Base-by-base conservation (phyloP, 1,284 basidiomycete genomes). In the Melampsora americana region DNA sequence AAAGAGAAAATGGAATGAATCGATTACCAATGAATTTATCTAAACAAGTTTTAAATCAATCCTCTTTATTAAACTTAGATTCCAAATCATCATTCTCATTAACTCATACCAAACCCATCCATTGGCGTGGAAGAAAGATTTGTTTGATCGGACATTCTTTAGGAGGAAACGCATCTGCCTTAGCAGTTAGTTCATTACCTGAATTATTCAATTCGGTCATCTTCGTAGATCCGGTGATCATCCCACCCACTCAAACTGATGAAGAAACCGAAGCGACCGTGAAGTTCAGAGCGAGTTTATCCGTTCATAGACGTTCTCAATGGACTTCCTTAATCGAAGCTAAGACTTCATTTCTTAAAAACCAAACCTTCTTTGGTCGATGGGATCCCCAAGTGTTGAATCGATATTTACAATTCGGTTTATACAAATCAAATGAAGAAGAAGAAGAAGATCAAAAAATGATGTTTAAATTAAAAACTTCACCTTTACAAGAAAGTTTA, bases 161-260 rank as follows among this genome's bases (percentile, higher is more conserved):
- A 18, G 78, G 75, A 32, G 79, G 69, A 50, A 78, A 30, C n/a
- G 62, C 77, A 39, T 60, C 79, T 5, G 81, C 85, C 5, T 86
- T 89, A 30, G 89, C 88, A 0, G 89, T 90, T 0, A 79, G 89
- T 20, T 85, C 86, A 14, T 83, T 85, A 70, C 92, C 93, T 0
- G 84, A 84, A 0, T 84, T 95, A 11, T 92, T 94, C 83, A 85
- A 88, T 20, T 87, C 87, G 0, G 83, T 95, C 44, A 85, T 93
- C 62, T 86, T 95, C 12, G 83, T 95, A 32, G 94, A 97, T 81
- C 92, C 95, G 0, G 86, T 92, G 72, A 87, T 92, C 48, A 78
- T 85, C 4, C 83, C 84, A 1, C 12, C 53, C 5, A 6, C n/a
- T n/a, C 64, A 83, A 80, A 80, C 83, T 81, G 50, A 77, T 53